Evolutionary conservation across 768 basidiomycete species (phyloP), one percentile per base, ranked within the genome.

Genomic region (Rhodotorula babjevae): DNA sequence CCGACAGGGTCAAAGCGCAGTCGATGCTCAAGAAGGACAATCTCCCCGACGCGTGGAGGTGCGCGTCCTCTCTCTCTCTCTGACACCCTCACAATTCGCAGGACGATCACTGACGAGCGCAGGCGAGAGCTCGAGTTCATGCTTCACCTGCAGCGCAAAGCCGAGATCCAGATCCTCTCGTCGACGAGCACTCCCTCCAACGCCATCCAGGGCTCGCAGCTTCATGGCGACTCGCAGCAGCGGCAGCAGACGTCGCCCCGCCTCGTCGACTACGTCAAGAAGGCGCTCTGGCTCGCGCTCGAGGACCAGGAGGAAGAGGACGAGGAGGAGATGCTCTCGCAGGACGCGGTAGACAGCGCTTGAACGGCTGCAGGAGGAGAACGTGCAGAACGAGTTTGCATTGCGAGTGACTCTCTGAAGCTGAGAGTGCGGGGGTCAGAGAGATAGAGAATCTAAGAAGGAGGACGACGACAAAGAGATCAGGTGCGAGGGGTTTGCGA

Each of bases 101-200:
- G 8, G 25, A 19, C 19, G 10, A 23, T 2, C n/a, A 46, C 27
- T n/a, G 25, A n/a, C 49, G 42, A 21, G n/a, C 14, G 14, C 79
- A 94, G 93, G 81, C 88, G 87, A 74, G 92, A 95, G 78, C 86
- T 97, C 6, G 84, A 84, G 80, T 84, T 87, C 74, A 91, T 96
- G 86, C 81, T 97, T 49, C 87, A 90, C 78, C 83, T 82, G 10
- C 86, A 90, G n/a, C 87, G 88, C 58, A 97, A 97, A 81, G 94
- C 94, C 7, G 95, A 98, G 81, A 94, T 94, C 60, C 92, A 98
- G 73, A 78, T 82, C 44, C 68, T 83, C 15, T 63, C 73, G n/a
- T 61, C 64, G 9, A 10, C 67, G 4, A 27, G 66, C n/a, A n/a
- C n/a, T 31, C 21, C 18, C 46, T 25, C 42, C 2, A 25, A 42